Conservation (phyloP, 352 stramenopile species). For the Phytophthora crassamura region DNA sequence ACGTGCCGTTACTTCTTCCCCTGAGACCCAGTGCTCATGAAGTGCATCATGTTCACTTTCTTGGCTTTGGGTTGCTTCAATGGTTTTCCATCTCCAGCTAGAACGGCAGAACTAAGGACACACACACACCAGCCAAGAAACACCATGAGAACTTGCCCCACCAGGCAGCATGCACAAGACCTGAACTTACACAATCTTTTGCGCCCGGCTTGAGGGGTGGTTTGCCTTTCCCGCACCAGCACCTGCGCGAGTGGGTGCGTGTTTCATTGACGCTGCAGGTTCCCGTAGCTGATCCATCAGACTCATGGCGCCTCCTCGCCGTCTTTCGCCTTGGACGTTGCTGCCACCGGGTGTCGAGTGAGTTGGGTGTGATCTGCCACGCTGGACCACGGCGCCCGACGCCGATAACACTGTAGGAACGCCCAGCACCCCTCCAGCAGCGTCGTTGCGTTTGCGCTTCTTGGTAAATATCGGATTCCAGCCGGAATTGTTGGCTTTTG, state of each 20-base stretch:
- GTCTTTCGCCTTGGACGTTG: constrained; percentile 13
- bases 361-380: constrained; percentile 5
- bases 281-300: constrained; percentile 45
- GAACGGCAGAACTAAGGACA: constrained; percentile 41
- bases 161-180: no score
- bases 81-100: constrained; percentile 32
- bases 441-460: constrained; percentile 64
- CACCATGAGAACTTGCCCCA: neutral
- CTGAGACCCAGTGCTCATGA: constrained; percentile 64
- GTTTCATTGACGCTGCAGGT: constrained; percentile 27
- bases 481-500: constrained; percentile 25
- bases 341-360: neutral
- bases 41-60: constrained; percentile 86
- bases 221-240: constrained; percentile 8
- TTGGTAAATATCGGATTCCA: constrained; percentile 50
- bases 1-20: constrained; percentile 26
- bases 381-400: constrained; percentile 57
- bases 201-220: constrained; percentile 42
- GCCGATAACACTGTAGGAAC: constrained; percentile 60
- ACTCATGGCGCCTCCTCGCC: constrained; percentile 27
- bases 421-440: constrained; percentile 35
- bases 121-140: constrained; percentile 12
- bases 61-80: constrained; percentile 47
- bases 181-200: constrained; percentile 72
- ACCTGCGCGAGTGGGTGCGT: neutral